These are phyloP conservation scores for Diplodia scrobiculata DNA, from an alignment of 2,329 filamentous ascomycete species.

Conservation along the genomic window DNA sequence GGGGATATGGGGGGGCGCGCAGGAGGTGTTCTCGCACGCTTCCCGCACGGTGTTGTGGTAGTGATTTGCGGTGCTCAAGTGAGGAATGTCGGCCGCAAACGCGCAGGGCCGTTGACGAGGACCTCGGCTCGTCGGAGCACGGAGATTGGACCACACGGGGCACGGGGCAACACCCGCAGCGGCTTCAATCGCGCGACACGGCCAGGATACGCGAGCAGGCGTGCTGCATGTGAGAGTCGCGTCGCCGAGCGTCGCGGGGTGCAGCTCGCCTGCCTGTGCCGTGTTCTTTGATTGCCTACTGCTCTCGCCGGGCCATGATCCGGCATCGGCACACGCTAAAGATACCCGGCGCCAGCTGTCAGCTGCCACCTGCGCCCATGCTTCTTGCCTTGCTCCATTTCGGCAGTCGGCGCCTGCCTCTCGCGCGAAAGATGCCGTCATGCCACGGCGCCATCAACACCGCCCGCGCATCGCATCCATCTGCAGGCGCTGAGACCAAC, in stretches of 20 bases:
- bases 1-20: constrained; percentile 12
- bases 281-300: background rate
- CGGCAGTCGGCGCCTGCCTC: constrained; percentile 3
- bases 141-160: constrained; percentile 24
- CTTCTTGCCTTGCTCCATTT: background rate
- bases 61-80: constrained; percentile 23
- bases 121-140: constrained; percentile 25
- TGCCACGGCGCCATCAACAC: constrained; percentile 7
- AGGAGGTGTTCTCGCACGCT: constrained; percentile 16
- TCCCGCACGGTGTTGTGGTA: constrained; percentile 25
- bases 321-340: background rate
- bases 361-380: background rate
- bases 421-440: constrained; percentile 9
- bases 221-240: constrained; percentile 16
- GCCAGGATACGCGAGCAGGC: background rate
- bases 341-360: constrained; percentile 3
- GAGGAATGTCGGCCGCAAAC: constrained; percentile 26
- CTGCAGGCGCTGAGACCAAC: background rate
- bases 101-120: constrained; percentile 19
- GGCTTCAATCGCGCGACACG: constrained; percentile 5
- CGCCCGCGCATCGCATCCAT: background rate
- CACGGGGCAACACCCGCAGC: constrained; percentile 22
- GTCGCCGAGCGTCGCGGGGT: background rate
- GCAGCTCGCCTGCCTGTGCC: background rate
- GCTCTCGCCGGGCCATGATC: background rate